Conservation (phyloP, 179 eudicot species). For the Amaranthus tricolor region DNA sequence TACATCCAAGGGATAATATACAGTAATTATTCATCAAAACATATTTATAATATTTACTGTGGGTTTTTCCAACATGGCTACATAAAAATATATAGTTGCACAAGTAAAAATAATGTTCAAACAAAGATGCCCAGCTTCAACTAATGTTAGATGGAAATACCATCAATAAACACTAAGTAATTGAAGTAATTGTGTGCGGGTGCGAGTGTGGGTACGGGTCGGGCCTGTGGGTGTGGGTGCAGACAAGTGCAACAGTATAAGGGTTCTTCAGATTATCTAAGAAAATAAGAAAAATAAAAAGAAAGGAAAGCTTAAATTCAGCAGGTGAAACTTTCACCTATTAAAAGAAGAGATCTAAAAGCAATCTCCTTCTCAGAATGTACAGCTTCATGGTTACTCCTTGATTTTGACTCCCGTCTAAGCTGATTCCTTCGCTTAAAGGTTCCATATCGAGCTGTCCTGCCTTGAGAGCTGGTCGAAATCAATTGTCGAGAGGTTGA, state of each 20-base stretch:
- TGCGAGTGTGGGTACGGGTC: neutral
- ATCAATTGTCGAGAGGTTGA: constrained; percentile 28
- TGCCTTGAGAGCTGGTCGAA: constrained; percentile 32
- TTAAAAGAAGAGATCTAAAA: constrained; percentile 27
- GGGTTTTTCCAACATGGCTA: constrained; percentile 18
- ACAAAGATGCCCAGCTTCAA: constrained; percentile 20
- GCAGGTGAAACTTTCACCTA: constrained; percentile 26
- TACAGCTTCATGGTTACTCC: constrained; percentile 24
- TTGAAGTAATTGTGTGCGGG: constrained; percentile 4
- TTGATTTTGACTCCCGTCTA: neutral
- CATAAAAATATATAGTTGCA: constrained; percentile 18
- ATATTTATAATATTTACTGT: constrained; percentile 34
- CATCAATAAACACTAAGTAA: constrained; percentile 13
- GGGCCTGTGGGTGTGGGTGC: constrained; percentile 3
- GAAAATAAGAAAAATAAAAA: neutral
- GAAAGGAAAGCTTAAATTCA: constrained; percentile 26
- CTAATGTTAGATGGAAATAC: constrained; percentile 24
- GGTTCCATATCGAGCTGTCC: constrained; percentile 33
- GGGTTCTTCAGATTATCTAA: constrained; percentile 22
- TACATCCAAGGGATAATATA: neutral
- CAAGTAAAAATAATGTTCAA: constrained; percentile 9
- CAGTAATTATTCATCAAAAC: constrained; percentile 19
- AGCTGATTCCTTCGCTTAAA: constrained; percentile 22
- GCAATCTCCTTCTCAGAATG: constrained; percentile 33
- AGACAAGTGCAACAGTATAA: constrained; percentile 13